These are phyloP conservation scores for Termitomyces sp. DNA, from an alignment of 768 basidiomycete species.

Conservation along the genomic window DNA sequence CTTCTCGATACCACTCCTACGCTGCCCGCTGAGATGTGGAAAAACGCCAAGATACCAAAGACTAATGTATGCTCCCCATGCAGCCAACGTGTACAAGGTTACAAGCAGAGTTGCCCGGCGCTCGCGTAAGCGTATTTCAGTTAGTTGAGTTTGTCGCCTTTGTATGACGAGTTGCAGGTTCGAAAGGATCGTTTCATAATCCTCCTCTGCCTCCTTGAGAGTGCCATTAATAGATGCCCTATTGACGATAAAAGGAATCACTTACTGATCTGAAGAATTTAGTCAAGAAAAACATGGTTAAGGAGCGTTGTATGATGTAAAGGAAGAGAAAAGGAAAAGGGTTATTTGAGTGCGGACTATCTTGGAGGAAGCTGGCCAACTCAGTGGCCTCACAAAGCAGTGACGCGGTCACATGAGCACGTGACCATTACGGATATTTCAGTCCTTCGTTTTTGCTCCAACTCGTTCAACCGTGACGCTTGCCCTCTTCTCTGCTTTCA, in stretches of 20 bases:
- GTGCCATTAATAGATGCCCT: neutral
- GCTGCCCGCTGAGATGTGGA: slow-evolving; percentile 35
- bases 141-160: slow-evolving; percentile 68
- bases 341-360: neutral
- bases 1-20: slow-evolving; percentile 33
- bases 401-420: slow-evolving; percentile 10
- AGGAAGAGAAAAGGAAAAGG: neutral
- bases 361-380: slow-evolving; percentile 4
- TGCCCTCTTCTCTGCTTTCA: too few species aligned
- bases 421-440: slow-evolving; percentile 2
- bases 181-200: slow-evolving; percentile 75
- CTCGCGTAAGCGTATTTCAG: slow-evolving; percentile 84
- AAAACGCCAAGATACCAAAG: slow-evolving; percentile 69
- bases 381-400: neutral
- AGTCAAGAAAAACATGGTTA: slow-evolving; percentile 13
- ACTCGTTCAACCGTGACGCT: too few species aligned
- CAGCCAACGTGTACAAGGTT: slow-evolving; percentile 72
- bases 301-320: slow-evolving; percentile 8
- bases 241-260: neutral
- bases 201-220: slow-evolving; percentile 55
- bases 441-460: too few species aligned
- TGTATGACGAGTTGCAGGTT: slow-evolving; percentile 65
- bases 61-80: slow-evolving; percentile 69
- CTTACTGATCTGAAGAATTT: slow-evolving; percentile 13
- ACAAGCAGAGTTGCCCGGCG: slow-evolving; percentile 72